Evolutionary conservation across 352 stramenopile species (phyloP).

Genomic region (Phytophthora crassamura): DNA sequence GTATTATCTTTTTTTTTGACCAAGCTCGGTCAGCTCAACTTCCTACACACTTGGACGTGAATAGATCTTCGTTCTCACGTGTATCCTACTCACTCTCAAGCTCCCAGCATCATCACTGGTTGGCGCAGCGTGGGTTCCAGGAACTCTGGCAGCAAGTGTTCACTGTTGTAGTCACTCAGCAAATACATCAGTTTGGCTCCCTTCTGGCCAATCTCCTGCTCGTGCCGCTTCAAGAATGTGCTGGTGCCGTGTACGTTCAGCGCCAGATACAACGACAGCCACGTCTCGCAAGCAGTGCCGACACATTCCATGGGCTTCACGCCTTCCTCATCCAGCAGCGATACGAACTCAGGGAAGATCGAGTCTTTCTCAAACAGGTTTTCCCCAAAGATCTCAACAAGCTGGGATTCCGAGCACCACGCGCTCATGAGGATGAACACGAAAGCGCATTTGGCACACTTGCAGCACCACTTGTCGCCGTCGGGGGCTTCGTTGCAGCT

Average conservation of each 20-base stretch:
- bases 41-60: slow-evolving; percentile 3
- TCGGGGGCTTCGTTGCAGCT: slow-evolving; percentile 51
- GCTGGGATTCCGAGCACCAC: slow-evolving; percentile 33
- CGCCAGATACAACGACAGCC: slow-evolving; percentile 44
- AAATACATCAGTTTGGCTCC: slow-evolving; percentile 34
- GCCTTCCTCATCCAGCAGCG: slow-evolving; percentile 39
- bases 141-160: slow-evolving; percentile 42
- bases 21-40: slow-evolving; percentile 9
- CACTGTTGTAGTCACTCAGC: slow-evolving; percentile 41
- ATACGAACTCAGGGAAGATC: slow-evolving; percentile 38
- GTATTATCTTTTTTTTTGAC: slow-evolving; percentile 25
- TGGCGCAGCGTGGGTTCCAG: slow-evolving; percentile 29
- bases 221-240: slow-evolving; percentile 32
- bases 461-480: slow-evolving; percentile 48
- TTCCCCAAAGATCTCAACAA: slow-evolving; percentile 41
- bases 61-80: slow-evolving; percentile 21
- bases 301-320: slow-evolving; percentile 58
- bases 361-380: slow-evolving; percentile 42
- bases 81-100: neutral
- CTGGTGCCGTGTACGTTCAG: slow-evolving; percentile 19
- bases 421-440: slow-evolving; percentile 50
- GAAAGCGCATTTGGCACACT: slow-evolving; percentile 54
- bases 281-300: slow-evolving; percentile 43
- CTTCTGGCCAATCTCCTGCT: slow-evolving; percentile 24
- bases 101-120: slow-evolving; percentile 22